Conservation (phyloP, 2,329 filamentous ascomycete species). For the Coniochaeta sp. region DNA sequence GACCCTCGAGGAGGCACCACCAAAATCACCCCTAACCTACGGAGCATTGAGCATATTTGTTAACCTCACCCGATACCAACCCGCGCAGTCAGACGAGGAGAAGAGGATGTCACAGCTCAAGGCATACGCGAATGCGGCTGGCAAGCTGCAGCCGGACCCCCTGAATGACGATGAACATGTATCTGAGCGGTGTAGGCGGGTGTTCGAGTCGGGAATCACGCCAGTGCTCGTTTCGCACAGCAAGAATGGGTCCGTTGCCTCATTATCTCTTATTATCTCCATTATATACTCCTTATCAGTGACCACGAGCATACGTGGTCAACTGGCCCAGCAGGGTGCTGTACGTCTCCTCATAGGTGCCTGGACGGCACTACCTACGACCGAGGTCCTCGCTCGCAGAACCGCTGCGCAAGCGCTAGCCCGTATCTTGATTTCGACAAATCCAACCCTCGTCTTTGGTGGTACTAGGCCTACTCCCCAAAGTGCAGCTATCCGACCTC, state of each 20-base stretch:
- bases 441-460: conserved; percentile 77
- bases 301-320: conserved; percentile 64
- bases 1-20: conserved; percentile 47
- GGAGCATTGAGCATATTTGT: conserved; percentile 78
- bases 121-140: conserved; percentile 83
- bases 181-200: conserved; percentile 62
- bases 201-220: conserved; percentile 73
- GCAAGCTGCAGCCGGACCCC: conserved; percentile 54
- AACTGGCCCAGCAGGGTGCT: conserved; percentile 88
- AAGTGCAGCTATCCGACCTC: conserved; percentile 73
- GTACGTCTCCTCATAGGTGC: conserved; percentile 74
- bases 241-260: conserved; percentile 63
- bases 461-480: conserved; percentile 66
- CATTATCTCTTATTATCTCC: conserved; percentile 63
- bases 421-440: conserved; percentile 78
- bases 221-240: conserved; percentile 70
- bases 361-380: conserved; percentile 52
- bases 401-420: conserved; percentile 74
- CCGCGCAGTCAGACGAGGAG: conserved; percentile 76
- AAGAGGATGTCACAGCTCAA: conserved; percentile 89
- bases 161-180: conserved; percentile 74
- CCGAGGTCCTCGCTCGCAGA: conserved; percentile 38
- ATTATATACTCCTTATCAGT: conserved; percentile 74
- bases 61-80: conserved; percentile 78
- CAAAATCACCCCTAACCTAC: conserved; percentile 68